phyloP scores from a whole-genome alignment of 2,329 filamentous ascomycete genomes.

The Whalleya microplaca region DNA sequence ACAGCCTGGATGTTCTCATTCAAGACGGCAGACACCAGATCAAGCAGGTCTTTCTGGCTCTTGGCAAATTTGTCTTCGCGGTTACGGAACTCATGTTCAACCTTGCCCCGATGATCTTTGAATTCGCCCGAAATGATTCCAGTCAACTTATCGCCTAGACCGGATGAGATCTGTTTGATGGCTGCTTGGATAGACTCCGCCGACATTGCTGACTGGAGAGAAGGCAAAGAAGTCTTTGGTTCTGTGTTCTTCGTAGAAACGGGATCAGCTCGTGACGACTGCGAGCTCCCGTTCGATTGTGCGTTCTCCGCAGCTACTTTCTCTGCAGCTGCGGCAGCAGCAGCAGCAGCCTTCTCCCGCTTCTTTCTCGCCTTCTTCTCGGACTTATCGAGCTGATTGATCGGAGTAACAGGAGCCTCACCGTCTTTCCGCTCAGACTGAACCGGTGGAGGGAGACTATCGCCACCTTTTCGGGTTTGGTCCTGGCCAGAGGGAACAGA shows the following conservation, averaged over 20 bases:
- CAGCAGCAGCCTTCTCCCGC: slow-evolving; percentile 59
- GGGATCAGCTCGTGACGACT: slow-evolving; percentile 39
- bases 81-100: slow-evolving; percentile 65
- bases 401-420: slow-evolving; percentile 30
- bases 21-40: slow-evolving; percentile 63
- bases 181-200: slow-evolving; percentile 56
- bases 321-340: slow-evolving; percentile 52
- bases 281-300: slow-evolving; percentile 46
- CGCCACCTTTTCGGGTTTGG: slow-evolving; percentile 29
- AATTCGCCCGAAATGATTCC: slow-evolving; percentile 53
- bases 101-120: slow-evolving; percentile 63
- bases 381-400: slow-evolving; percentile 36
- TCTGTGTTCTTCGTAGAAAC: slow-evolving; percentile 40
- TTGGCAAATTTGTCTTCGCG: slow-evolving; percentile 57
- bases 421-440: slow-evolving; percentile 37
- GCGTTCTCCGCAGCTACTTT: slow-evolving; percentile 40
- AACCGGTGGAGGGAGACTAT: slow-evolving; percentile 21
- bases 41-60: slow-evolving; percentile 58
- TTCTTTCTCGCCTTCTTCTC: slow-evolving; percentile 40
- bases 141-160: slow-evolving; percentile 53
- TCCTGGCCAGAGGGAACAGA: slow-evolving; percentile 29
- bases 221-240: slow-evolving; percentile 28
- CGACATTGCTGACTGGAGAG: slow-evolving; percentile 31
- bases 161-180: slow-evolving; percentile 56
- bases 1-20: slow-evolving; percentile 71